phyloP scores from a whole-genome alignment of 495 filamentous ascomycete genomes.

The Ramalina intermedia region DNA sequence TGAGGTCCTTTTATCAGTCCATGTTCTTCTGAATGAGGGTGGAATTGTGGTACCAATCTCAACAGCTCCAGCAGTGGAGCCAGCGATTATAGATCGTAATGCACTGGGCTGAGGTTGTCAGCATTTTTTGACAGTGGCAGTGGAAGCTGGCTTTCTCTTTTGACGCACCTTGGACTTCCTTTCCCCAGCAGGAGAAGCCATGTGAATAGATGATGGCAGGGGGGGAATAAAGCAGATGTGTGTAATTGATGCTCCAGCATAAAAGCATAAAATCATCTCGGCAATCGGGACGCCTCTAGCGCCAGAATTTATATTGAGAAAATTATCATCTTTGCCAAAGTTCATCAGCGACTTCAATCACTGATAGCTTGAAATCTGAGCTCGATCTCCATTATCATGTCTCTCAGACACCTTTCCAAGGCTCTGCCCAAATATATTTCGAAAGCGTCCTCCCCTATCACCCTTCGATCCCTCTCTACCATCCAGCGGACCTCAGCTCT shows the following conservation, averaged over 20 bases:
- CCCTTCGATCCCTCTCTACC: slow-evolving; percentile 35
- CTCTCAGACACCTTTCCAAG: slow-evolving; percentile 55
- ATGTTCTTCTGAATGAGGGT: neutral
- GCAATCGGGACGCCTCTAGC: neutral
- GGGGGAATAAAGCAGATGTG: neutral
- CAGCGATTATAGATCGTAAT: slow-evolving; percentile 75
- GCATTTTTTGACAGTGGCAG: neutral
- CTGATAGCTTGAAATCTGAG: neutral
- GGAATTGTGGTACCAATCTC: slow-evolving; percentile 57
- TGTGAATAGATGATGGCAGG: slow-evolving; percentile 5
- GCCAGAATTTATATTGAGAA: neutral
- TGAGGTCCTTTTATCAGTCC: neutral
- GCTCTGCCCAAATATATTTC: slow-evolving; percentile 53
- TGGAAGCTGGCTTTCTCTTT: neutral
- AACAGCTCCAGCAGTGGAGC: slow-evolving; percentile 79
- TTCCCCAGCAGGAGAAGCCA: slow-evolving; percentile 30
- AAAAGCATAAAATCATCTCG: too few species aligned
- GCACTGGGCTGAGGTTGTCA: slow-evolving; percentile 50
- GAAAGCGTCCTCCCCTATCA: slow-evolving; percentile 40
- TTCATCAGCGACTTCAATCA: neutral
- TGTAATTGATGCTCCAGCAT: neutral
- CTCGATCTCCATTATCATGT: slow-evolving; percentile 55
- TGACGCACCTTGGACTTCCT: slow-evolving; percentile 28
- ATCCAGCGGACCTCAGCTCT: slow-evolving; percentile 30
- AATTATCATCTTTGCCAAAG: neutral